A percentile compares a stretch with the other conserved stretches of the same genome.
phyloP scores from a whole-genome alignment of 176 grass and related monocot species.

The Rhynchospora breviuscula region DNA sequence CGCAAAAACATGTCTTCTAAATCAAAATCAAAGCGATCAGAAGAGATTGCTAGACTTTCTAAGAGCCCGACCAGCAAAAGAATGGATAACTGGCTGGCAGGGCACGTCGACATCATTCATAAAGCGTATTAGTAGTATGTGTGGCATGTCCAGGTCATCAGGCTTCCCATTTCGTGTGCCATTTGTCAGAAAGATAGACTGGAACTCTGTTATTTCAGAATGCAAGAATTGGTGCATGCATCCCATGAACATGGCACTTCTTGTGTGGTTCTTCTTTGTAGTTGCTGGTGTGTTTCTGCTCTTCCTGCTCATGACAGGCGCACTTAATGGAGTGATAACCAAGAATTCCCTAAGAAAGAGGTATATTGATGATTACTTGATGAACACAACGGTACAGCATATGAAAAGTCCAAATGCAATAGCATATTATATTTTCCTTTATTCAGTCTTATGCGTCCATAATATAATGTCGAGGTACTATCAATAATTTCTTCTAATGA shows the following conservation, averaged over 20 bases:
- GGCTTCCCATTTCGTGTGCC: constrained; percentile 9
- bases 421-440: background rate
- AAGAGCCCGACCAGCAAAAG: constrained; percentile 26
- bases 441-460: background rate
- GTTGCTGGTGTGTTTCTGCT: constrained; percentile 34
- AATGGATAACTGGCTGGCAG: constrained; percentile 27
- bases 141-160: background rate
- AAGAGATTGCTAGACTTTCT: constrained; percentile 54
- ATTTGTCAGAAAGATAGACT: constrained; percentile 39
- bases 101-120: constrained; percentile 4
- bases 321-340: constrained; percentile 48
- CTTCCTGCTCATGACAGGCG: constrained; percentile 62
- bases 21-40: constrained; percentile 4
- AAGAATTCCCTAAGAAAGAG: constrained; percentile 28
- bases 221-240: constrained; percentile 36
- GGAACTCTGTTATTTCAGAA: constrained; percentile 25
- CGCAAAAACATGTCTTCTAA: background rate
- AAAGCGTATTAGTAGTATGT: constrained; percentile 7
- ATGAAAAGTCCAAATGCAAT: background rate
- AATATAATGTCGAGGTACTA: background rate
- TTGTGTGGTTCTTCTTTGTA: constrained; percentile 52
- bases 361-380: background rate
- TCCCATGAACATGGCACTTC: constrained; percentile 47
- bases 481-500: background rate
- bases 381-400: background rate